Base-by-base conservation (phyloP, 257 asterid genomes). In the Oldenlandia corymbosa region DNA sequence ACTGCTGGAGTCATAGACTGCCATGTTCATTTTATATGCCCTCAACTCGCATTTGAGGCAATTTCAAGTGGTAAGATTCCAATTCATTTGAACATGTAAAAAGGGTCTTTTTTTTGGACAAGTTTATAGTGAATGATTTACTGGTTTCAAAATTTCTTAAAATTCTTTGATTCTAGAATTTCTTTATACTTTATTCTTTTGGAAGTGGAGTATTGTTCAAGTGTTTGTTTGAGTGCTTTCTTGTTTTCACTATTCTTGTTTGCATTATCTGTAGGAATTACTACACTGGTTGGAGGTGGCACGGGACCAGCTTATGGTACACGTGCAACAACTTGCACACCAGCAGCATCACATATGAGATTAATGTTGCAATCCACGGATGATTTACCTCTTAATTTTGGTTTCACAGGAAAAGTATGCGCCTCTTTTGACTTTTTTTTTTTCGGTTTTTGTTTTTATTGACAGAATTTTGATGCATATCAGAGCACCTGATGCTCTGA, bases 261-360 rank as follows among this genome's bases (percentile, higher is more conserved):
- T 34, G 12, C 36, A 52, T 32, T 42, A 10, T 64, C 43, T 64
- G 60, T 72, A 92, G 97, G 97, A 56, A 82, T 89, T 83, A 89
- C 97, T 58, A 85, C 99, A 7, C 21, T 92, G 75, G 90, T 89
- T 54, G 99, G 99, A 84, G 97, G 99, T 70, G 99, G 97, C n/a
- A 87, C 96, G 12, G 97, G 99, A 75, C 97, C 99, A 72, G 95
- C 99, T 67, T 62, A 87, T 61, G 99, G 97, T 67, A 87, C 96
- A 12, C 97, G 96, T 47, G 99, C 99, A 71, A 92, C 99, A 42
- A 92, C 99, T 69, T 92, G 97, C 79, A 92, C 99, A 16, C 95
- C 97, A 18, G 88, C 91, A 31, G 90, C 85, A 61, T 73, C 78
- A 52, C 97, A 92, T 68, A 85, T 92, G 97, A 80, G 82, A 77